Evolutionary conservation across 2,329 filamentous ascomycete genomes (phyloP), one percentile per base, ranked within the genome.

Genomic region (Ophiosphaerella korrae): DNA sequence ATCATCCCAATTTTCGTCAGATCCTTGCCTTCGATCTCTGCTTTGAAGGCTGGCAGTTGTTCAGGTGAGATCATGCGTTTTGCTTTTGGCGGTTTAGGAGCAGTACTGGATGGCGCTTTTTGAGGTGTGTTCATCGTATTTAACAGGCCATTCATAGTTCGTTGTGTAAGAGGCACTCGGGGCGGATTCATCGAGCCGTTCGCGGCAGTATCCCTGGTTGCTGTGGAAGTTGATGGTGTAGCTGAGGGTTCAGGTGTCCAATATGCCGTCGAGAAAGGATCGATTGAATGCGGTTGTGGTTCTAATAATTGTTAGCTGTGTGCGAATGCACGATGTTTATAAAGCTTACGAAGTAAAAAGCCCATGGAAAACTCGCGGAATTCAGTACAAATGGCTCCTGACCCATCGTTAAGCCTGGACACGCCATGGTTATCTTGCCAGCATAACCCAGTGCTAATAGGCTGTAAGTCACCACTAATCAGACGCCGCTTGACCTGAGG

Each of bases 261-360:
- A 73, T 97, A 97, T 0, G 78, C 73, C 0, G 84, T 85, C 0
- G 90, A 92, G 68, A 93, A 95, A 0, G 94, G 94, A 66, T 99
- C 87, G 57, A 99, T 93, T 7, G 86, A 74, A 71, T 84, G 75
- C 46, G 73, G 68, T 43, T 77, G 70, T 4, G 75, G 69, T 42
- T 81, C 80, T 73, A 42, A 1, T 8, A 11, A 3, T 13, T 14
- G 32, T 70, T 49, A 68, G 60, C 12, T 42, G n/a, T 12, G 26
- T 8, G 16, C 7, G 7, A 29, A 29, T 29, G 7, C 26, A 29
- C 7, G 7, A 29, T 29, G 6, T 6, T 6, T 29, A 29, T 29
- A 9, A 29, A 7, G 76, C 82, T 74, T 77, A 90, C 87, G 84
- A 44, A 87, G 77, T 44, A 95, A 83, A 53, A 92, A 82, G 64